Percentiles rank a stretch among this genome's conserved stretches.
These are phyloP conservation scores for Chaetothyriales sp. DNA, from an alignment of 2,329 filamentous ascomycete genomes.

Conservation along the genomic window DNA sequence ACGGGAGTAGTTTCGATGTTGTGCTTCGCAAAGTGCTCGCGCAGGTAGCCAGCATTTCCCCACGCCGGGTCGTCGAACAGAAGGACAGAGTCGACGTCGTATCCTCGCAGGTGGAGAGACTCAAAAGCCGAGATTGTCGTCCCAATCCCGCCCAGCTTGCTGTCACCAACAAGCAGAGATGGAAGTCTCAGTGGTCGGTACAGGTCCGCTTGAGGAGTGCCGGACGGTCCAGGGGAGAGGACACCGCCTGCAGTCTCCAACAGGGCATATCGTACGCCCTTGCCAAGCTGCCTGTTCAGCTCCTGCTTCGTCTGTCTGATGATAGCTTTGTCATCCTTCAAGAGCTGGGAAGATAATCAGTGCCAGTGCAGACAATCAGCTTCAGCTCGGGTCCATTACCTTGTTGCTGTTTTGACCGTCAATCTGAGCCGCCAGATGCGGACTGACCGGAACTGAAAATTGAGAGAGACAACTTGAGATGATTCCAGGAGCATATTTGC, in stretches of 20 bases:
- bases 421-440: conserved; percentile 51
- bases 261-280: conserved; percentile 34
- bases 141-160: conserved; percentile 63
- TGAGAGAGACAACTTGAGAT: conserved; percentile 52
- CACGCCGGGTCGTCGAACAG: conserved; percentile 54
- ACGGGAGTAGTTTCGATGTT: conserved; percentile 43
- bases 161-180: conserved; percentile 58
- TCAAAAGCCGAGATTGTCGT: conserved; percentile 68
- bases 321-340: conserved; percentile 31
- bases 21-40: conserved; percentile 49
- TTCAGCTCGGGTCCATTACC: neutral
- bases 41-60: conserved; percentile 52
- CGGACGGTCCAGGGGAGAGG: conserved; percentile 62
- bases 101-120: conserved; percentile 60
- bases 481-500: conserved; percentile 40
- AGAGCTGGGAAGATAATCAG: conserved; percentile 3
- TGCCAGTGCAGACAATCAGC: neutral
- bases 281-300: conserved; percentile 20
- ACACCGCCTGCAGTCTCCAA: conserved; percentile 74
- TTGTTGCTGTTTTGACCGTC: conserved; percentile 4
- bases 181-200: conserved; percentile 62
- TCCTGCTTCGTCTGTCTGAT: conserved; percentile 34
- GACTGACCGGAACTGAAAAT: conserved; percentile 60
- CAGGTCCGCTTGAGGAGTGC: conserved; percentile 60
- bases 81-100: conserved; percentile 56